Base-by-base conservation (phyloP, 2,329 filamentous ascomycete species). In the Hypoxylon sp. region DNA sequence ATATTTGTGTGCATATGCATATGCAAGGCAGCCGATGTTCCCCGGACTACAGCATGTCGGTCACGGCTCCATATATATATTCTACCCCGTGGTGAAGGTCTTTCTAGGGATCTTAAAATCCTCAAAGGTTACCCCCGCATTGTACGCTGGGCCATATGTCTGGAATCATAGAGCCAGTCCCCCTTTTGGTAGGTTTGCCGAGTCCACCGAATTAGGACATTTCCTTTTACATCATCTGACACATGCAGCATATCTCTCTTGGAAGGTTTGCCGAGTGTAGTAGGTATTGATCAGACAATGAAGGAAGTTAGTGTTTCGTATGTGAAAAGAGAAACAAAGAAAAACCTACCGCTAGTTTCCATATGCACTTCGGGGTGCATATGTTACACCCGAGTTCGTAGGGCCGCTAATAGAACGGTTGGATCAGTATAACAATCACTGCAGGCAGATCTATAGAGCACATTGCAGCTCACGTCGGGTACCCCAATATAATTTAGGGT, bases 1-100 rank as follows among this genome's bases (percentile, higher is more conserved):
- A 41, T 41, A 41, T 41, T 19, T 19, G 38, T 7, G n/a, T 41
- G 38, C 38, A 41, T 41, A 41, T 41, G 38, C 38, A 7, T 41
- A 41, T 41, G 38, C 38, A 41, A 41, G 14, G 38, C 38, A 41
- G 7, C 14, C 38, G 38, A 41, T 19, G 38, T 41, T 41, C 38
- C 38, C 38, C 38, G 19, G 38, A 41, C n/a, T 41, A n/a, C 38
- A 41, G 2, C 38, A 41, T 41, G 5, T 41, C n/a, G n/a, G 19
- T 41, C n/a, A 41, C n/a, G 38, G n/a, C 38, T 19, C 38, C n/a
- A 41, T 41, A 41, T 41, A 19, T 41, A 41, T 41, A 41, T 41
- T 10, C 38, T 41, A 7, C 38, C 38, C 38, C 38, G 9, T 41
- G 14, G 38, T 41, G 38, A 41, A 7, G 13, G 14, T 38, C 36